phyloP scores from a whole-genome alignment of 2,329 filamentous ascomycete species.

The Cladosporium phlei region DNA sequence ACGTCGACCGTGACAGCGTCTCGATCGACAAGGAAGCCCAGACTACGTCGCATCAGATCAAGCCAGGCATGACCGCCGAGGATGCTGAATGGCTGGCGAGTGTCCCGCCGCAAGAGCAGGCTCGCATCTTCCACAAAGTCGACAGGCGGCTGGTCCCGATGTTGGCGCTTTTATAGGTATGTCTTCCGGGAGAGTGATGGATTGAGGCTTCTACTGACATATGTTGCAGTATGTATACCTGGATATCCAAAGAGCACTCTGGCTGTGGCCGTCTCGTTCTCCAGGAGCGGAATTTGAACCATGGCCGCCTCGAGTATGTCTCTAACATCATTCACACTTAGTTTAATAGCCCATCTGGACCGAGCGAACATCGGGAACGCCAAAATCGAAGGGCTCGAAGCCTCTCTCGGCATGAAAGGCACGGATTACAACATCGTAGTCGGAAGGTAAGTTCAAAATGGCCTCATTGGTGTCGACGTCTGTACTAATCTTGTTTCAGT shows the following conservation, averaged over 20 bases:
- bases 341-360: slow-evolving; percentile 46
- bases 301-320: too few species aligned
- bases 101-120: slow-evolving; percentile 27
- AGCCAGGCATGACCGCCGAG: slow-evolving; percentile 20
- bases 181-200: neutral
- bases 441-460: neutral
- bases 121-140: slow-evolving; percentile 49
- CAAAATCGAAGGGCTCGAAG: slow-evolving; percentile 33
- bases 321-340: too few species aligned
- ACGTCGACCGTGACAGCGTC: slow-evolving; percentile 10
- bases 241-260: too few species aligned
- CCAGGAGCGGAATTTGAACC: too few species aligned
- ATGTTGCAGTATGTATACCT: too few species aligned
- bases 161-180: slow-evolving; percentile 49
- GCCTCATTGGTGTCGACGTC: too few species aligned
- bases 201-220: too few species aligned
- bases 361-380: slow-evolving; percentile 32
- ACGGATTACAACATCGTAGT: slow-evolving; percentile 16
- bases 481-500: neutral
- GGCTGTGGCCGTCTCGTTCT: too few species aligned
- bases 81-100: slow-evolving; percentile 20
- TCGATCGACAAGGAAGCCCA: slow-evolving; percentile 20
- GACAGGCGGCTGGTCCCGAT: slow-evolving; percentile 56
- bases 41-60: slow-evolving; percentile 14
- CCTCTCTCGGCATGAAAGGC: slow-evolving; percentile 32